These are phyloP conservation scores for Globisporangium iwayamae DNA, from an alignment of 352 stramenopile species.

Conservation along the genomic window DNA sequence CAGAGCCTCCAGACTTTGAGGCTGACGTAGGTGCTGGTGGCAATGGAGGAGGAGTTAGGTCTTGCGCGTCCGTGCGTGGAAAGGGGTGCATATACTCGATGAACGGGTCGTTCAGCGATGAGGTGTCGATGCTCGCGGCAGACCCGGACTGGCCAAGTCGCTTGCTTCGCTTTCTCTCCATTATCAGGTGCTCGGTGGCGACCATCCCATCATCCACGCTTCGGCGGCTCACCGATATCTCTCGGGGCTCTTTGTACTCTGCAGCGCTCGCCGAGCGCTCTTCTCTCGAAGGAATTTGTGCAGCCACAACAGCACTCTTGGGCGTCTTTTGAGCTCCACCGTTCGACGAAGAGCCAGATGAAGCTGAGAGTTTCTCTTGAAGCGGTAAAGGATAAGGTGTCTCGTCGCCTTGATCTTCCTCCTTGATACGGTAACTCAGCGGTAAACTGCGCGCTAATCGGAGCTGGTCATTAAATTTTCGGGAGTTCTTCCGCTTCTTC, in stretches of 20 bases:
- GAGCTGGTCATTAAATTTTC: slow-evolving; percentile 70
- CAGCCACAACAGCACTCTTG: neutral
- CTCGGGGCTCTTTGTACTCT: neutral
- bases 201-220: slow-evolving; percentile 14
- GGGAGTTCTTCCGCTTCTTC: slow-evolving; percentile 62
- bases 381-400: neutral
- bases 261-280: neutral
- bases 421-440: slow-evolving; percentile 52
- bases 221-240: neutral
- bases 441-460: slow-evolving; percentile 49
- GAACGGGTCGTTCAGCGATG: slow-evolving; percentile 14
- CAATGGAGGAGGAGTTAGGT: neutral
- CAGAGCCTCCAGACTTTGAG: neutral
- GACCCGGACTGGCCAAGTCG: slow-evolving; percentile 49
- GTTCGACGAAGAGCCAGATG: slow-evolving; percentile 5
- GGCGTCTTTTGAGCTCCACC: neutral
- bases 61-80: neutral
- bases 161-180: slow-evolving; percentile 27
- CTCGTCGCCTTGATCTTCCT: slow-evolving; percentile 28
- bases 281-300: neutral
- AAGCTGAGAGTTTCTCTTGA: neutral
- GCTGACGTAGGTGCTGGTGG: neutral
- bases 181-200: slow-evolving; percentile 1
- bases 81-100: slow-evolving; percentile 1
- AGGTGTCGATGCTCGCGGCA: slow-evolving; percentile 62